A percentile compares a stretch with the other conserved stretches of the same genome.
phyloP scores from a whole-genome alignment of 192 early-diverging fungal genomes.

The Lunasporangiospora selenospora region DNA sequence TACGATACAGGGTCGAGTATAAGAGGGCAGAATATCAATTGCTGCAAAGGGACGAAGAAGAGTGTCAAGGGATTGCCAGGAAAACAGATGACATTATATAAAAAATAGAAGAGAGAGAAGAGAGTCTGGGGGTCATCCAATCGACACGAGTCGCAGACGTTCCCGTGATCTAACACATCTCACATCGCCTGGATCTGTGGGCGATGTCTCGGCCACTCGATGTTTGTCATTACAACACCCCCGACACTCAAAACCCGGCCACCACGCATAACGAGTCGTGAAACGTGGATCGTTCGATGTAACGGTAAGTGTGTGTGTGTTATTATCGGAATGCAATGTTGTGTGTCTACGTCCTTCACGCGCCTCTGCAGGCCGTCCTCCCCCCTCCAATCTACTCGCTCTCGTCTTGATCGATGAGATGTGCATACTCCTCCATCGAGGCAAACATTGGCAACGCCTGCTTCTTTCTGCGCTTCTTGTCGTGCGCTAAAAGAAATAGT shows the following conservation, averaged over 20 bases:
- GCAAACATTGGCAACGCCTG: conserved; percentile 69
- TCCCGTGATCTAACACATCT: not conserved
- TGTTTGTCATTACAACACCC: no score
- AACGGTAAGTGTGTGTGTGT: not conserved
- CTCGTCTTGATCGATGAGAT: conserved; percentile 44
- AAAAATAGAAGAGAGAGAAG: not conserved
- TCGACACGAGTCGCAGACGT: not conserved
- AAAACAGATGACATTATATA: no score
- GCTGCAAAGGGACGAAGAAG: not conserved
- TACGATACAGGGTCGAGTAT: not conserved
- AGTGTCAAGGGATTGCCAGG: not conserved
- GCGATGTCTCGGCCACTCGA: no score
- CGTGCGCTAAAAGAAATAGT: conserved; percentile 11
- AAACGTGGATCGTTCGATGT: not conserved
- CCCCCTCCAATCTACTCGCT: no score
- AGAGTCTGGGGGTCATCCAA: not conserved
- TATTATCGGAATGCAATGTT: not conserved
- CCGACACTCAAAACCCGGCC: no score
- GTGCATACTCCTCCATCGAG: conserved; percentile 75
- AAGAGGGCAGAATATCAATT: no score
- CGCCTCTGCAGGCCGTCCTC: no score
- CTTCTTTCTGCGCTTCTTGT: conserved; percentile 63
- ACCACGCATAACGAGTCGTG: not conserved
- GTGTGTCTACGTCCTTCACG: not conserved
- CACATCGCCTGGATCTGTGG: no score